Conservation (phyloP, 1,284 basidiomycete genomes). For the Apiotrichum porosum region DNA sequence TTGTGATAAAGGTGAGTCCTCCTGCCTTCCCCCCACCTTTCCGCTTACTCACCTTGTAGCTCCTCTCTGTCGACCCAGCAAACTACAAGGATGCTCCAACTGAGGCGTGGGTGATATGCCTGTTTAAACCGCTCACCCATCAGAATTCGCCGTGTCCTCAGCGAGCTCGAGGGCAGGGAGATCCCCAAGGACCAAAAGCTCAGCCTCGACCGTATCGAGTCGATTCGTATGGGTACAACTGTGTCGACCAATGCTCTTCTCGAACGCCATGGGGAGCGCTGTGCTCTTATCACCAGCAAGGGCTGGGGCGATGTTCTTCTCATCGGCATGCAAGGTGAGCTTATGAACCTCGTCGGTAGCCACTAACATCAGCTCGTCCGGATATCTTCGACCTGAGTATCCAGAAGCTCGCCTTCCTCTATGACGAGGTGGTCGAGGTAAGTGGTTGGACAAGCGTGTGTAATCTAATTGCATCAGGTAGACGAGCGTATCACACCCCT, state of each 20-base stretch:
- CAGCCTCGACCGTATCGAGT: conserved; percentile 29
- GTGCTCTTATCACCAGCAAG: conserved; percentile 88
- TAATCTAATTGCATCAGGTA: conserved; percentile 20
- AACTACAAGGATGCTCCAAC: conserved; percentile 94
- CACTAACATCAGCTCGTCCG: conserved; percentile 55
- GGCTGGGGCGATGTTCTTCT: conserved; percentile 55
- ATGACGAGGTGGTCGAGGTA: conserved; percentile 77
- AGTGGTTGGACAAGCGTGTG: not conserved
- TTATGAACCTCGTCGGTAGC: not conserved
- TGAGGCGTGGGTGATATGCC: conserved; percentile 22
- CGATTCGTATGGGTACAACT: conserved; percentile 47
- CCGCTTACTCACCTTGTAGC: conserved; percentile 45
- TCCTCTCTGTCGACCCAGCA: conserved; percentile 74
- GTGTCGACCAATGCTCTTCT: conserved; percentile 91
- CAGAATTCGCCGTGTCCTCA: conserved; percentile 82
- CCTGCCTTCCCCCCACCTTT: not conserved
- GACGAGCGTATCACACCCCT: conserved; percentile 89
- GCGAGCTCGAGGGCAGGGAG: conserved; percentile 63
- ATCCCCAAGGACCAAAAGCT: conserved; percentile 65
- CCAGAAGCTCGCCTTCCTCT: conserved; percentile 71
- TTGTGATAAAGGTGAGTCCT: conserved; percentile 27
- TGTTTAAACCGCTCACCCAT: not conserved
- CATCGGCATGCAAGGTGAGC: conserved; percentile 40
- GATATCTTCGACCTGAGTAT: conserved; percentile 81
- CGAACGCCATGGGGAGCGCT: conserved; percentile 86